phyloP scores from a whole-genome alignment of 176 grass and related monocot genomes.

The Carex kokanica region DNA sequence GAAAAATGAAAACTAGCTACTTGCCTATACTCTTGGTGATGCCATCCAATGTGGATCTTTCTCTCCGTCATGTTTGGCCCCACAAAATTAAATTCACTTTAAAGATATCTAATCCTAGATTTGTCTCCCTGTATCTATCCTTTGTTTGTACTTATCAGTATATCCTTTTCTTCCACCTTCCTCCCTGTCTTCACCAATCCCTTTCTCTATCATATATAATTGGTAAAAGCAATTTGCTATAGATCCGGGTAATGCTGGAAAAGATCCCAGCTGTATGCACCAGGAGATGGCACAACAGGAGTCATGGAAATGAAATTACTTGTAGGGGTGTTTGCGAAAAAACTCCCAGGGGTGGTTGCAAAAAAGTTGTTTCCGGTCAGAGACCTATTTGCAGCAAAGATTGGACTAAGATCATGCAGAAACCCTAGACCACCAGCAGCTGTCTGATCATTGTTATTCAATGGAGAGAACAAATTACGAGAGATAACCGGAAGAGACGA shows the following conservation, averaged over 20 bases:
- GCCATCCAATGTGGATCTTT: constrained; percentile 17
- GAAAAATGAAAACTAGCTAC: background rate
- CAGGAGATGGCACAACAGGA: constrained; percentile 28
- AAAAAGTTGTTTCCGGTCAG: constrained; percentile 7
- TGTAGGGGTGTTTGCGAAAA: constrained; percentile 7
- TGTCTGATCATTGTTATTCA: background rate
- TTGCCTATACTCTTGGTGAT: constrained; percentile 19
- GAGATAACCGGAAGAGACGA: constrained; percentile 13
- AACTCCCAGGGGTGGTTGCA: background rate
- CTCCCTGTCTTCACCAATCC: background rate
- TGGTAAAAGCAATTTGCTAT: background rate
- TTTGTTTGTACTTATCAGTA: background rate
- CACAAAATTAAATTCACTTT: constrained; percentile 12
- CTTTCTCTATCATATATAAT: constrained; percentile 8
- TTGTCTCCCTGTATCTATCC: constrained; percentile 1
- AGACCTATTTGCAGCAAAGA: background rate
- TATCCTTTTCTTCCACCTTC: constrained; percentile 14
- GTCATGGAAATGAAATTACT: constrained; percentile 21
- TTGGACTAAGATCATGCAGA: constrained; percentile 32
- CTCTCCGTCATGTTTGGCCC: background rate
- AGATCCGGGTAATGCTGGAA: constrained; percentile 27
- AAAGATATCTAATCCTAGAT: constrained; percentile 17
- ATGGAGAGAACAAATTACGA: constrained; percentile 33
- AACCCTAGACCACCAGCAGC: background rate
- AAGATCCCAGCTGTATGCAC: constrained; percentile 31